Conservation (phyloP, 192 early-diverging fungal genomes). For the Entrophospora sp. region DNA sequence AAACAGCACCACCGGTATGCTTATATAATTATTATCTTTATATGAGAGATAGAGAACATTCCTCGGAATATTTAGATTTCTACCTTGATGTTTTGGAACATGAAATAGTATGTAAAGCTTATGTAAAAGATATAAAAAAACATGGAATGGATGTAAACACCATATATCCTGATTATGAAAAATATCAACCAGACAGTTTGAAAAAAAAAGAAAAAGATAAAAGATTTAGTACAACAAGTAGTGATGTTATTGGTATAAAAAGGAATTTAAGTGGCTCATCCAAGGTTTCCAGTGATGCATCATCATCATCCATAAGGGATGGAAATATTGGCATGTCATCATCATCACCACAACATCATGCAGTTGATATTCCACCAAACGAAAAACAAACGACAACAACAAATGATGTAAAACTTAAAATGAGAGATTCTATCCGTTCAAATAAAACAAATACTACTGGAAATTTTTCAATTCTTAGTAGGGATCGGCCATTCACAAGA, state of each 20-base stretch:
- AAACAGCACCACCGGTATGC: slow-evolving; percentile 61
- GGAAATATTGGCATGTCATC: too few species aligned
- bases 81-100: slow-evolving; percentile 66
- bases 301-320: too few species aligned
- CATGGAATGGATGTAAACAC: slow-evolving; percentile 17
- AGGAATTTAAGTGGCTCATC: slow-evolving; percentile 5
- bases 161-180: slow-evolving; percentile 19
- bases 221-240: not conserved
- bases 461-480: slow-evolving; percentile 10
- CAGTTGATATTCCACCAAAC: slow-evolving; percentile 5
- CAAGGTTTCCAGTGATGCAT: not conserved
- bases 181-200: not conserved
- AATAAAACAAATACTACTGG: slow-evolving; percentile 13
- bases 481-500: slow-evolving; percentile 26
- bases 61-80: slow-evolving; percentile 67
- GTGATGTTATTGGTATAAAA: not conserved
- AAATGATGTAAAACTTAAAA: too few species aligned
- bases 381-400: too few species aligned
- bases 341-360: not conserved
- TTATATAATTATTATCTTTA: slow-evolving; percentile 71
- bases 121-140: slow-evolving; percentile 33
- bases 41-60: slow-evolving; percentile 55
- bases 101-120: slow-evolving; percentile 57
- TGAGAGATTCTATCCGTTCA: slow-evolving; percentile 20
- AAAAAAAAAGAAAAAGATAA: not conserved